Conservation (phyloP, 345 rosid genomes). For the Gossypioides kirkii region DNA sequence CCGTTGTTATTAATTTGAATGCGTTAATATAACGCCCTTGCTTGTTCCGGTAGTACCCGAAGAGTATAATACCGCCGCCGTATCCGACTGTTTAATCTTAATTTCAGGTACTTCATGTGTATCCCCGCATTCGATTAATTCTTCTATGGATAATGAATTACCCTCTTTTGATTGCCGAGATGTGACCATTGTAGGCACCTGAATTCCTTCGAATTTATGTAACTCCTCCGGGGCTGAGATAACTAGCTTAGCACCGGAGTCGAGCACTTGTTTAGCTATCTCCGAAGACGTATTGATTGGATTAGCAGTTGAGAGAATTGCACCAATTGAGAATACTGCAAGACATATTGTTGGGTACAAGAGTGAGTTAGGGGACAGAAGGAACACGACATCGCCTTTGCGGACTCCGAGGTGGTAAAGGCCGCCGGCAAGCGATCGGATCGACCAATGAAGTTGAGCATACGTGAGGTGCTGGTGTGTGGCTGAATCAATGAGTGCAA, state of each 20-base stretch:
- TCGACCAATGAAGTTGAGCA: slow-evolving; percentile 38
- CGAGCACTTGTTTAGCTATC: slow-evolving; percentile 43
- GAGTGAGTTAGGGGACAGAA: slow-evolving; percentile 52
- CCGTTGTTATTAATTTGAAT: slow-evolving; percentile 40
- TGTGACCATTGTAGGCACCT: slow-evolving; percentile 32
- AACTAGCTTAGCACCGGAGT: slow-evolving; percentile 46
- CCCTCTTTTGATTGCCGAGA: slow-evolving; percentile 8
- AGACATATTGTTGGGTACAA: slow-evolving; percentile 46
- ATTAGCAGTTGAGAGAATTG: slow-evolving; percentile 50
- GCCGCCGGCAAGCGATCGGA: slow-evolving; percentile 40
- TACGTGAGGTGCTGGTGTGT: slow-evolving; percentile 29
- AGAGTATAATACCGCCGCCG: slow-evolving; percentile 55
- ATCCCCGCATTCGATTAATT: slow-evolving; percentile 39
- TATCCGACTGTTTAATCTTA: slow-evolving; percentile 36
- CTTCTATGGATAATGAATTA: slow-evolving; percentile 33
- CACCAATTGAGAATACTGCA: slow-evolving; percentile 48
- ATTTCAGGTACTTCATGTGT: slow-evolving; percentile 20
- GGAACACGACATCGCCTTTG: slow-evolving; percentile 52
- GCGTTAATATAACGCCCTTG: slow-evolving; percentile 58
- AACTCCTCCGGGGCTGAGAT: slow-evolving; percentile 44
- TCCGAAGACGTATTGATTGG: slow-evolving; percentile 48
- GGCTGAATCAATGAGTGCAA: slow-evolving; percentile 44
- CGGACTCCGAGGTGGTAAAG: slow-evolving; percentile 40
- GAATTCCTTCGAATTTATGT: slow-evolving; percentile 33
- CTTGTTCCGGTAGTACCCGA: slow-evolving; percentile 68